Conservation (phyloP, 306 rosid genomes). For the Hippophae rhamnoides region DNA sequence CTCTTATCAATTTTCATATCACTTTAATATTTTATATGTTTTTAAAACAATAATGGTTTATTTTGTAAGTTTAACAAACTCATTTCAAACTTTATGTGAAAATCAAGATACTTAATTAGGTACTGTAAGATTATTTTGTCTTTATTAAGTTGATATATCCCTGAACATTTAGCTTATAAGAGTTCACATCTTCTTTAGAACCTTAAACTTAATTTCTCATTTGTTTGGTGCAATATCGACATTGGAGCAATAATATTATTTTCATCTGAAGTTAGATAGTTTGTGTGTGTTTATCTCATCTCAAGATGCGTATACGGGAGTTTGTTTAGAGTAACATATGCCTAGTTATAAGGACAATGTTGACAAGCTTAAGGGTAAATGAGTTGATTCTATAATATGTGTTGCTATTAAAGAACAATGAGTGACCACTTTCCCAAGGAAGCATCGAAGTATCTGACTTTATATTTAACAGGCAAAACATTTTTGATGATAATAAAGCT, state of each 20-base stretch:
- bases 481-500: slow-evolving; percentile 73
- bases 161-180: no score
- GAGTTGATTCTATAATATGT: slow-evolving; percentile 73
- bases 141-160: no score
- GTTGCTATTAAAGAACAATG: slow-evolving; percentile 85
- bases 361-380: slow-evolving; percentile 69
- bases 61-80: no score
- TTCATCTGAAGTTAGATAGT: slow-evolving; percentile 4
- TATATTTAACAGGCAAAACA: slow-evolving; percentile 88
- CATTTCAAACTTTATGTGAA: no score
- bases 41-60: no score
- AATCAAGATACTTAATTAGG: no score
- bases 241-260: background rate
- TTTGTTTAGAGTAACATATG: slow-evolving; percentile 55
- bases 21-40: no score
- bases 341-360: slow-evolving; percentile 64
- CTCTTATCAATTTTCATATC: no score
- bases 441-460: slow-evolving; percentile 47
- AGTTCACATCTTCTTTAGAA: no score
- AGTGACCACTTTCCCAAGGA: slow-evolving; percentile 99
- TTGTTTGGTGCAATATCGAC: no score
- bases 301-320: slow-evolving; percentile 93
- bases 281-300: slow-evolving; percentile 4
- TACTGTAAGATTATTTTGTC: no score
- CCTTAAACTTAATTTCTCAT: no score